A percentile compares a stretch with the other conserved stretches of the same genome.
These are phyloP conservation scores for Byssoonygena ceratinophila DNA, from an alignment of 2,329 filamentous ascomycete species.

Conservation along the genomic window DNA sequence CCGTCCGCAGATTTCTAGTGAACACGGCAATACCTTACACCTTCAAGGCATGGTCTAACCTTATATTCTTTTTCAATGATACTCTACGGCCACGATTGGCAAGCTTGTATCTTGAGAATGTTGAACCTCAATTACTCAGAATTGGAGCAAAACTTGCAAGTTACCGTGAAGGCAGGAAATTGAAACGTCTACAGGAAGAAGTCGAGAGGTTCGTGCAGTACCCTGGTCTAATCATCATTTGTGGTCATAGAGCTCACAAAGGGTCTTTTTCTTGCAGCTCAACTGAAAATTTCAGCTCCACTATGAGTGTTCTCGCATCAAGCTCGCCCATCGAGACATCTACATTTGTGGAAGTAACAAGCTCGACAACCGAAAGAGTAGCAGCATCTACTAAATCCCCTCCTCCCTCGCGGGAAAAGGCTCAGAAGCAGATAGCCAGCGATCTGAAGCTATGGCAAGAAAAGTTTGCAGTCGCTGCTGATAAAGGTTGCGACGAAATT, in stretches of 20 bases:
- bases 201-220: constrained; percentile 35
- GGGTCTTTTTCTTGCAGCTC: neutral
- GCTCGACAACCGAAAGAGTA: constrained; percentile 20
- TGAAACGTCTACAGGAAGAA: constrained; percentile 50
- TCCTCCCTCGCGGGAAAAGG: constrained; percentile 32
- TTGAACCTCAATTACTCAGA: constrained; percentile 86
- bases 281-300: neutral
- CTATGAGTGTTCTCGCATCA: neutral
- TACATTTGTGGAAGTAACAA: constrained; percentile 14
- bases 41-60: constrained; percentile 59
- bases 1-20: constrained; percentile 55
- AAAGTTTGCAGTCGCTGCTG: constrained; percentile 74
- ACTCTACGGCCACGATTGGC: constrained; percentile 73
- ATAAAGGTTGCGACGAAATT: constrained; percentile 66
- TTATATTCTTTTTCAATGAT: constrained; percentile 59
- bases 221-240: neutral
- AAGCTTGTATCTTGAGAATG: constrained; percentile 75
- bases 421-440: constrained; percentile 50
- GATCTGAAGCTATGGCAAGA: constrained; percentile 79
- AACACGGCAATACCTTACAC: constrained; percentile 62
- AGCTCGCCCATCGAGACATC: constrained; percentile 11
- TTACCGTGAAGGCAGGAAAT: constrained; percentile 49
- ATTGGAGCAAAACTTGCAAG: constrained; percentile 78
- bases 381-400: constrained; percentile 19
- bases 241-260: neutral